Base-by-base conservation (phyloP, 2,329 filamentous ascomycete genomes). In the Diaporthe sp. region DNA sequence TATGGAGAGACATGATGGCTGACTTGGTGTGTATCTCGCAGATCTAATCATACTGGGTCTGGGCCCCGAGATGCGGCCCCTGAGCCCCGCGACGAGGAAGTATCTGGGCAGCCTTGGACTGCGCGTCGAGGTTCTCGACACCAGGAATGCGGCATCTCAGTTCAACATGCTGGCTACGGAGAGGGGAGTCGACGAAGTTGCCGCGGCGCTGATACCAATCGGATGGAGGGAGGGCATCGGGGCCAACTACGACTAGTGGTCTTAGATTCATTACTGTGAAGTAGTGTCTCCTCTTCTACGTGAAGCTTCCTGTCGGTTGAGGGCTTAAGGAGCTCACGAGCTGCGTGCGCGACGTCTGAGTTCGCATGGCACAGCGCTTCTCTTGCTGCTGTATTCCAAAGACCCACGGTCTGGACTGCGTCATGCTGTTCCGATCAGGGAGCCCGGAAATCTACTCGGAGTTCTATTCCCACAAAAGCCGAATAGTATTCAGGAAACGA, bases 111-210 rank as follows among this genome's bases (percentile, higher is more conserved):
- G 90, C 42, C 84, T 98, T 57, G 97, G 97, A 0, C 94, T 98
- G 79, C 89, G 95, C 75, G 88, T 98, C 7, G 97, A 99, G 81
- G 89, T 98, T 4, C 90, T 96, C 81, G 97, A 98, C 85, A 98
- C 97, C 44, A 89, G 95, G 78, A 98, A 98, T 84, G 97, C 97
- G 12, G 95, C 96, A 1, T 94, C 96, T 46, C 95, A 98, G 83
- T 99, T 97, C 84, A 99, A 99, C 82, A 83, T 99, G 80, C 86
- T 99, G 73, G 96, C 95, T n/a, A 98, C 95, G 25, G 97, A 99
- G 86, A 88, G 97, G 71, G 96, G 97, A 1, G 92, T 97, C 8
- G 89, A 92, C 28, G 93, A 96, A 80, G 92, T 98, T 77, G 96
- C 95, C 39, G 96, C 95, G 2, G 96, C 95, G 13, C 83, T 99